phyloP scores from a whole-genome alignment of 495 filamentous ascomycete genomes.

The Jackrogersella multiformis region DNA sequence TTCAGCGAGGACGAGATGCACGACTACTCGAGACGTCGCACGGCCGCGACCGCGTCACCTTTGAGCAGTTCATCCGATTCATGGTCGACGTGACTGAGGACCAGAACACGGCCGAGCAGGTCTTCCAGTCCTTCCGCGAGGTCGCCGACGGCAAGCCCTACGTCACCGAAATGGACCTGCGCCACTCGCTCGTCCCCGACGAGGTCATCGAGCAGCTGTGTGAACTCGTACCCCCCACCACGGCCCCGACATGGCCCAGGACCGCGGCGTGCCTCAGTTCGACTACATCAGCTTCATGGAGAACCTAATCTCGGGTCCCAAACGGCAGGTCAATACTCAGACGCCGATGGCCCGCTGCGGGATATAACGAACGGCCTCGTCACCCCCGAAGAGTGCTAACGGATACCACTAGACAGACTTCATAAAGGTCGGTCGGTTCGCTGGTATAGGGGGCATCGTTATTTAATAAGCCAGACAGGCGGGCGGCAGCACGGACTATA shows the following conservation, averaged over 20 bases:
- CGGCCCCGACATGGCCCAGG: conserved; percentile 81
- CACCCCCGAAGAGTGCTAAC: conserved; percentile 49
- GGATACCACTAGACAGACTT: conserved; percentile 41
- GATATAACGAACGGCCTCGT: conserved; percentile 45
- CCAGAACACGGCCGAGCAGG: conserved; percentile 97
- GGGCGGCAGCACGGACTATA: neutral
- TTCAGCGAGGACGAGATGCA: conserved; percentile 98
- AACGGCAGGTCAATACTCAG: neutral
- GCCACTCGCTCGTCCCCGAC: conserved; percentile 93
- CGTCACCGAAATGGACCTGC: conserved; percentile 95
- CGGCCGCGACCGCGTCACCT: conserved; percentile 79
- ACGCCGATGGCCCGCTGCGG: conserved; percentile 27
- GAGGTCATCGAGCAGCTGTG: conserved; percentile 93
- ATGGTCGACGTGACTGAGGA: conserved; percentile 99
- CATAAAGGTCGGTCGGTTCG: no score
- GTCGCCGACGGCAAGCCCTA: conserved; percentile 99
- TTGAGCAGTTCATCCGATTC: conserved; percentile 98
- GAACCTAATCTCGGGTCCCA: conserved; percentile 62
- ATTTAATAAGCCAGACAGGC: conserved; percentile 12
- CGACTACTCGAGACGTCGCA: conserved; percentile 87
- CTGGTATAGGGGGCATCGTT: no score
- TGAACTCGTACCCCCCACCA: conserved; percentile 82
- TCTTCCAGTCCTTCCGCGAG: conserved; percentile 95
- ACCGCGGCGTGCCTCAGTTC: conserved; percentile 79
- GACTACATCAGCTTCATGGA: conserved; percentile 96